phyloP scores from a whole-genome alignment of 2,329 filamentous ascomycete species.

The Pochonia chlamydosporia region DNA sequence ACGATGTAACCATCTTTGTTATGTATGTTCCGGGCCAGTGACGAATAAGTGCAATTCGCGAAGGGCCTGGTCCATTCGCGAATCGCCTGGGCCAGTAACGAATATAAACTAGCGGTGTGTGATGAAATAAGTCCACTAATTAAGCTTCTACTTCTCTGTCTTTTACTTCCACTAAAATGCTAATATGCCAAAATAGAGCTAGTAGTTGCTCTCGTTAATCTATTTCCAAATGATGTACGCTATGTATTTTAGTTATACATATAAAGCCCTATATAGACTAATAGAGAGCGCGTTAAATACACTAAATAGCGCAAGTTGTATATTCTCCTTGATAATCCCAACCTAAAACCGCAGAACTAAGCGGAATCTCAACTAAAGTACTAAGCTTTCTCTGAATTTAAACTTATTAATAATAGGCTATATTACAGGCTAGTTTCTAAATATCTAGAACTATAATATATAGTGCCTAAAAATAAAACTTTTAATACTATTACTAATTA shows the following conservation, averaged over 20 bases:
- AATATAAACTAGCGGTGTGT: background rate
- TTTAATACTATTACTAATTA: conserved; percentile 5
- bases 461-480: conserved; percentile 1
- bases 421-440: conserved; percentile 3
- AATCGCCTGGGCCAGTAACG: background rate
- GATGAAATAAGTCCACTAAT: no score
- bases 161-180: no score
- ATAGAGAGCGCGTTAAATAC: conserved; percentile 3
- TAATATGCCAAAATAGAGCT: background rate
- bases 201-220: conserved; percentile 3
- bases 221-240: conserved; percentile 4
- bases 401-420: conserved; percentile 6
- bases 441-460: conserved; percentile 2
- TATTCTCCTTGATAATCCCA: conserved; percentile 2
- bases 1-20: no score
- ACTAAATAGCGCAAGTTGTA: conserved; percentile 1
- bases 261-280: background rate
- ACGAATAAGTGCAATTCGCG: background rate
- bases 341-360: conserved; percentile 2
- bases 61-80: background rate
- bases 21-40: background rate
- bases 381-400: conserved; percentile 1
- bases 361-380: conserved; percentile 3
- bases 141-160: no score
- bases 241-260: conserved; percentile 3